Percentiles rank a stretch among this genome's conserved stretches.
Evolutionary conservation across 2,329 filamentous ascomycete genomes (phyloP).

Genomic region (Aspergillus pseudoviridinutans): DNA sequence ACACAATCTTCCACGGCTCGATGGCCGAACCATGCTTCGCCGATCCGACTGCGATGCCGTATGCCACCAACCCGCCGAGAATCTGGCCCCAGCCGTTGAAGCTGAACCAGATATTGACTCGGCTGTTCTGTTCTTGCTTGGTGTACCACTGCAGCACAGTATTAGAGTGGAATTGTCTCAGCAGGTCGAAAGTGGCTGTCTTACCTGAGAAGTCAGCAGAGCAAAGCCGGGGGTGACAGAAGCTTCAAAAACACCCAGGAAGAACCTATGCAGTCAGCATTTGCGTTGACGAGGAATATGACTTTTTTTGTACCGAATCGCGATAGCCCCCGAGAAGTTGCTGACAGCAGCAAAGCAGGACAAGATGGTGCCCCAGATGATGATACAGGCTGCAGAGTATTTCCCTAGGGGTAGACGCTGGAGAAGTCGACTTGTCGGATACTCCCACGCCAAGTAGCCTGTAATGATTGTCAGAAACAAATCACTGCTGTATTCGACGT

Average conservation of each 20-base stretch:
- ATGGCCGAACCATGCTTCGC: constrained; percentile 54
- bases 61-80: constrained; percentile 59
- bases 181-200: background rate
- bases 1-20: constrained; percentile 63
- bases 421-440: constrained; percentile 61
- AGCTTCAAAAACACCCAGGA: constrained; percentile 65
- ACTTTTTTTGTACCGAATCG: constrained; percentile 45
- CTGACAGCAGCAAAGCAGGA: constrained; percentile 60
- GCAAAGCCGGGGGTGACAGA: constrained; percentile 67
- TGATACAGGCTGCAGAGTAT: constrained; percentile 61
- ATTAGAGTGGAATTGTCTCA: background rate
- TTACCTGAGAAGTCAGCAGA: constrained; percentile 57
- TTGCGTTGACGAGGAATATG: background rate
- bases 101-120: constrained; percentile 64
- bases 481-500: background rate
- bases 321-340: constrained; percentile 59
- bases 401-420: constrained; percentile 63
- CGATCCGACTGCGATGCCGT: constrained; percentile 58
- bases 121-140: constrained; percentile 60
- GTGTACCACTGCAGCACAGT: constrained; percentile 60
- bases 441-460: constrained; percentile 58
- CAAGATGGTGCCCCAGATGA: constrained; percentile 60
- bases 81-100: constrained; percentile 65
- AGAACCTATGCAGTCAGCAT: constrained; percentile 39
- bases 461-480: constrained; percentile 1